Conservation (phyloP, 192 early-diverging fungal genomes). For the Entomortierella beljakovae region DNA sequence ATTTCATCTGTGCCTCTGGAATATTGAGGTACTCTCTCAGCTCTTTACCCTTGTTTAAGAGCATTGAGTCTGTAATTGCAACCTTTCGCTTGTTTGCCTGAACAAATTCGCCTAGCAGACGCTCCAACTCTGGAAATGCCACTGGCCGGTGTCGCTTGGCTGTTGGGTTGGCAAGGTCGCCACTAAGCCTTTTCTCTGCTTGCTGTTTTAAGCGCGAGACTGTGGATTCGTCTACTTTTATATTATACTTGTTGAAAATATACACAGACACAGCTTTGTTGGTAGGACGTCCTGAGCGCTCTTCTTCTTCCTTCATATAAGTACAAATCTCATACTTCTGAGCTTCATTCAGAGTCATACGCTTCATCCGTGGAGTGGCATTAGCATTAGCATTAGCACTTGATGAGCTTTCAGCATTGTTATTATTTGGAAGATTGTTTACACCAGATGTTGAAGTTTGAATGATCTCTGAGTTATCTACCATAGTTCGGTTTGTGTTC, state of each 20-base stretch:
- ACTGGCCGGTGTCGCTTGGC: conserved; percentile 46
- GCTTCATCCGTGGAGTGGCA: conserved; percentile 18
- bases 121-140: conserved; percentile 48
- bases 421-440: not conserved
- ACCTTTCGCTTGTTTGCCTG: conserved; percentile 9
- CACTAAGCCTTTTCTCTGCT: conserved; percentile 10
- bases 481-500: not conserved
- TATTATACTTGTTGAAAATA: conserved; percentile 18
- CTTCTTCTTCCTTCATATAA: conserved; percentile 32
- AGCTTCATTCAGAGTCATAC: conserved; percentile 35
- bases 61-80: conserved; percentile 28
- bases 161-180: conserved; percentile 31
- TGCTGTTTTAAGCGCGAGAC: conserved; percentile 30
- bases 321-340: conserved; percentile 53
- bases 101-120: conserved; percentile 38
- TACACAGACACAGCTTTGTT: conserved; percentile 24
- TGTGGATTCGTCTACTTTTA: conserved; percentile 49
- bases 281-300: conserved; percentile 4
- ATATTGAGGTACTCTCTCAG: conserved; percentile 21
- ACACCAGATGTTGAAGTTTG: not conserved
- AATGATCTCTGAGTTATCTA: not conserved
- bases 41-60: conserved; percentile 36
- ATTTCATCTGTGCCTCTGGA: conserved; percentile 24
- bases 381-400: not conserved
- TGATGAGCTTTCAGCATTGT: not conserved